A percentile compares a stretch with the other conserved stretches of the same genome.
Evolutionary conservation across 2,329 filamentous ascomycete genomes (phyloP).

Genomic region (Paraphoma sp.): DNA sequence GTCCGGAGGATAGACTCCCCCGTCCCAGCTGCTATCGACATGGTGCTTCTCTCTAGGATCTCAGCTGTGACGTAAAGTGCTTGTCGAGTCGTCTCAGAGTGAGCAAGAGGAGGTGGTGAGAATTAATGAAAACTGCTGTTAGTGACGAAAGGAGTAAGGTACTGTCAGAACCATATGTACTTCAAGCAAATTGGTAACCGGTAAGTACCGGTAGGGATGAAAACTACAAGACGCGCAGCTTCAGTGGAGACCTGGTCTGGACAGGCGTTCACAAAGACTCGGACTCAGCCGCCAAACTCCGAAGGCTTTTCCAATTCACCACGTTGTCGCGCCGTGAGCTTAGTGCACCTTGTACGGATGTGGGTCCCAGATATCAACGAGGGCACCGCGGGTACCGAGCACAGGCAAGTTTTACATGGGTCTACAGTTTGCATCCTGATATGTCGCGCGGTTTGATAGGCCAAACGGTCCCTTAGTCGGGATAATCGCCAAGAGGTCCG

Average conservation of each 20-base stretch:
- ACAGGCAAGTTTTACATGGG: too few relatives aligned
- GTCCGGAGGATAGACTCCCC: slow-evolving; percentile 21
- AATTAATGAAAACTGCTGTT: neutral
- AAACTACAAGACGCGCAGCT: neutral
- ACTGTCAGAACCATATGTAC: neutral
- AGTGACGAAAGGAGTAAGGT: neutral
- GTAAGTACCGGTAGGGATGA: neutral
- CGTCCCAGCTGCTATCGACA: slow-evolving; percentile 9
- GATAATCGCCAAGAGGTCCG: neutral
- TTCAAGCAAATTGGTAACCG: neutral
- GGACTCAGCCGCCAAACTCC: neutral
- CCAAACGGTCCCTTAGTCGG: neutral
- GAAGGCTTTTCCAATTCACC: neutral
- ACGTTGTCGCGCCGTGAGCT: neutral
- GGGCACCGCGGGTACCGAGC: neutral
- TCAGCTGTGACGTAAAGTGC: slow-evolving; percentile 1
- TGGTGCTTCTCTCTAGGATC: slow-evolving; percentile 2
- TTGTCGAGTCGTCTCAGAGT: neutral
- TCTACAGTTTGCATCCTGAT: too few relatives aligned
- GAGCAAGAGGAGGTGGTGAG: too few relatives aligned
- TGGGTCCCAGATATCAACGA: neutral
- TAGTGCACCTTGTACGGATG: neutral
- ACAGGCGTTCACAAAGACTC: neutral
- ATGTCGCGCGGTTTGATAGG: neutral
- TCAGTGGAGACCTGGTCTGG: neutral